Evolutionary conservation across 257 asterid species (phyloP), one percentile per base, ranked within the genome.

Genomic region (Leonotis leonurus): DNA sequence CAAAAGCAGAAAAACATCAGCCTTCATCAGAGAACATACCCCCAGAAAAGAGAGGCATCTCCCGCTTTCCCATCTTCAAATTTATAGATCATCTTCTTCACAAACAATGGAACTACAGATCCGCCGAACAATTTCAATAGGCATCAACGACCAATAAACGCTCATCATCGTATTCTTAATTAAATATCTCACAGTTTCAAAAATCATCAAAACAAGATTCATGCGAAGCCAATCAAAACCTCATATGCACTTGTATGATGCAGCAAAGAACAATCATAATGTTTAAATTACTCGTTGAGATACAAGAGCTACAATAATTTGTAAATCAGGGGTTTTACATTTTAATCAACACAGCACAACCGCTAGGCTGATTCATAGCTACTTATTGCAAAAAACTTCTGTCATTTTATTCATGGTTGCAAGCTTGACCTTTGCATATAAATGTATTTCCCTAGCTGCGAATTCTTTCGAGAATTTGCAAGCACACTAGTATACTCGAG

Each of bases 401-500:
- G 22, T 56, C 63, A 55, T 51, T 71, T 49, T 37, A 69, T 66
- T 33, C 56, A 67, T 59, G n/a, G n/a, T n/a, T n/a, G n/a, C n/a
- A 50, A 21, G 27, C 32, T 12, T n/a, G n/a, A n/a, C n/a, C n/a
- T 59, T 54, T 60, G 56, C 37, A 22, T 53, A 45, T 8, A 70
- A 29, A 48, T 55, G 52, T 6, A 49, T 49, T 56, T 62, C 60
- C 64, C 61, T 18, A 55, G 65, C 67, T 22, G 41, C 18, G 45
- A 57, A 26, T 4, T 43, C 25, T 41, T 37, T 21, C 33, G 63
- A 41, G 50, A 43, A 59, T 45, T 27, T 39, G 67, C 55, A 57
- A 68, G 59, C 63, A 3, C 43, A 61, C 81, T 75, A 89, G 75
- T 86, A 89, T 53, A 89, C 97, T 39, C 97, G 86, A 46, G 94